phyloP scores from a whole-genome alignment of 768 basidiomycete genomes.

The Phylloporus scabripes region DNA sequence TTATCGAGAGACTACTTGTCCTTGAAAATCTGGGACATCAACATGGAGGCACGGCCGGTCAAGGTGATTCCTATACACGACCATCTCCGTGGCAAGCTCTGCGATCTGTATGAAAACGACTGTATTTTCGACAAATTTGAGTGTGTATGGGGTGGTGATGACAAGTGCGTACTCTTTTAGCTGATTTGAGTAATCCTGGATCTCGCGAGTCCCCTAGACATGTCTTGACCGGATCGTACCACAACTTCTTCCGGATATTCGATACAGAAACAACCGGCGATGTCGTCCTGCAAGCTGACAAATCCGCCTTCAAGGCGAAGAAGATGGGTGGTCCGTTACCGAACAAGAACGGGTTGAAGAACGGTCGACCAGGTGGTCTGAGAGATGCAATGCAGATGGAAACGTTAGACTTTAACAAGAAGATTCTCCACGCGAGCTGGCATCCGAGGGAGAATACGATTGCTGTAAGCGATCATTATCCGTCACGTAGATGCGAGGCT shows the following conservation, averaged over 20 bases:
- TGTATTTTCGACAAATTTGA: constrained; percentile 99
- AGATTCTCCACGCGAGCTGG: constrained; percentile 95
- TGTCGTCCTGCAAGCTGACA: constrained; percentile 95
- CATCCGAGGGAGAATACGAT: constrained; percentile 98
- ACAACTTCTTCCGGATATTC: constrained; percentile 99
- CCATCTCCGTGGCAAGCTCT: constrained; percentile 93
- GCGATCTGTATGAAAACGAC: constrained; percentile 98
- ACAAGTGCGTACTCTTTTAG: constrained; percentile 60
- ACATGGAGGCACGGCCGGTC: constrained; percentile 94
- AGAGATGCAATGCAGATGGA: constrained; percentile 86
- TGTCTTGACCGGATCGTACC: constrained; percentile 98
- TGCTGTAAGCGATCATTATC: constrained; percentile 55
- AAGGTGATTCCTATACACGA: constrained; percentile 99
- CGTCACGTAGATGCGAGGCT: background rate
- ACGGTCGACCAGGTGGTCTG: constrained; percentile 66
- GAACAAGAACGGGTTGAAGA: constrained; percentile 65
- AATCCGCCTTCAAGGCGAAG: constrained; percentile 99
- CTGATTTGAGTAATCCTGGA: constrained; percentile 6
- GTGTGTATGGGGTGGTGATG: constrained; percentile 96
- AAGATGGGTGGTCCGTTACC: constrained; percentile 87
- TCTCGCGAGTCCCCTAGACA: constrained; percentile 47
- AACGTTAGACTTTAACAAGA: constrained; percentile 92
- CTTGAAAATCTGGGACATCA: constrained; percentile 99
- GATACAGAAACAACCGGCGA: constrained; percentile 85
- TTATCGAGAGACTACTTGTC: constrained; percentile 96